A percentile compares a stretch with the other conserved stretches of the same genome.
Evolutionary conservation across 768 basidiomycete genomes (phyloP).

Genomic region (Imleria badia): DNA sequence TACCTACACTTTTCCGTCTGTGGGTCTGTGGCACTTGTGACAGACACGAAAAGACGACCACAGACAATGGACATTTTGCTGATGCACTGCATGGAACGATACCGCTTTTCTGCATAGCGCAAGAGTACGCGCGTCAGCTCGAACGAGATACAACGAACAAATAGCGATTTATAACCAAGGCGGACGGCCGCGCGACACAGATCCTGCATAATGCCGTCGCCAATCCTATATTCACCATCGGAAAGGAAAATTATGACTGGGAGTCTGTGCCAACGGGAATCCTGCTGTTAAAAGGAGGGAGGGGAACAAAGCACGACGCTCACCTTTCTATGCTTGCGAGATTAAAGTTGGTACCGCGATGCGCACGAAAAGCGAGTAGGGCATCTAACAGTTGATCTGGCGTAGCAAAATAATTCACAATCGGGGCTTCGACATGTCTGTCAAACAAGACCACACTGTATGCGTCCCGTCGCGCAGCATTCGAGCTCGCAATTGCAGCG

Average conservation of each 20-base stretch:
- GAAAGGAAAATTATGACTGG: conserved; percentile 41
- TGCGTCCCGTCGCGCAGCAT: conserved; percentile 44
- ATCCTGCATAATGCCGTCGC: conserved; percentile 22
- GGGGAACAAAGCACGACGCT: conserved; percentile 22
- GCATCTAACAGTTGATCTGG: conserved; percentile 44
- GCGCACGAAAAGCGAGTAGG: conserved; percentile 33
- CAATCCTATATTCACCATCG: conserved; percentile 49
- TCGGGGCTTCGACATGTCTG: conserved; percentile 8
- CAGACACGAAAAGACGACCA: no score
- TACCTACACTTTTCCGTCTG: no score
- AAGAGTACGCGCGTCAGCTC: neutral
- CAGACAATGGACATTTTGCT: no score
- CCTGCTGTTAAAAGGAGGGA: neutral
- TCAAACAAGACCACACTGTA: conserved; percentile 57
- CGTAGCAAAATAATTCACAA: conserved; percentile 47
- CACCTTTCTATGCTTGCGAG: no score
- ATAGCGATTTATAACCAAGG: conserved; percentile 38
- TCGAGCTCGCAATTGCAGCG: conserved; percentile 31
- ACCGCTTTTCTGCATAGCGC: conserved; percentile 50
- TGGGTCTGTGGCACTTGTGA: no score
- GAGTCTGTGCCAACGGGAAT: neutral
- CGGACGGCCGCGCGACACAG: conserved; percentile 37
- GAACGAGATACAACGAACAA: no score
- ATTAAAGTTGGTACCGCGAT: conserved; percentile 39
- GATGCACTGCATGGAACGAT: conserved; percentile 60